These are phyloP conservation scores for Pythium phragmitis DNA, from an alignment of 352 stramenopile species.

Conservation along the genomic window DNA sequence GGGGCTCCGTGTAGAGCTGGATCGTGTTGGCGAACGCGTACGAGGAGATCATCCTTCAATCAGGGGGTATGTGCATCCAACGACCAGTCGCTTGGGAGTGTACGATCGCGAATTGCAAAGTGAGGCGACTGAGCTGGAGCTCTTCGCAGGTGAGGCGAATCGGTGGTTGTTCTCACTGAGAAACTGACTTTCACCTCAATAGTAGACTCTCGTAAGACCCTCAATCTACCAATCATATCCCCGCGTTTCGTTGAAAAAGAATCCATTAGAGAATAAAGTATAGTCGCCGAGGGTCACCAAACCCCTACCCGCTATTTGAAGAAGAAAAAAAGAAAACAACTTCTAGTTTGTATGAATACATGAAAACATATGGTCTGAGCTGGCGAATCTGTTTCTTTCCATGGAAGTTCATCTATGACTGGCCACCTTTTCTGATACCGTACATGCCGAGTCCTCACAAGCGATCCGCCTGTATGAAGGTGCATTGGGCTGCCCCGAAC, in stretches of 20 bases:
- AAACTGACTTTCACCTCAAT: slow-evolving; percentile 5
- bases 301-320: slow-evolving; percentile 18
- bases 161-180: not conserved
- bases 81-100: slow-evolving; percentile 1
- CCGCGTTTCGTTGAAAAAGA: slow-evolving; percentile 15
- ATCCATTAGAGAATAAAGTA: slow-evolving; percentile 28
- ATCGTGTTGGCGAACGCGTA: slow-evolving; percentile 25
- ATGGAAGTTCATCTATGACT: slow-evolving; percentile 3
- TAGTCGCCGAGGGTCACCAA: not conserved
- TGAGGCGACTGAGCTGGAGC: not conserved
- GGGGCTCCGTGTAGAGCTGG: slow-evolving; percentile 24
- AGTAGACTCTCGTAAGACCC: not conserved
- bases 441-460: too few relatives aligned
- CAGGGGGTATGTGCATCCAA: not conserved
- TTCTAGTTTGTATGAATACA: slow-evolving; percentile 17
- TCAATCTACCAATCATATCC: slow-evolving; percentile 12
- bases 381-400: slow-evolving; percentile 8
- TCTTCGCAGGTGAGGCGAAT: not conserved
- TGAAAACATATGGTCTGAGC: not conserved
- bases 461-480: too few relatives aligned
- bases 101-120: slow-evolving; percentile 1
- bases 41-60: slow-evolving; percentile 20
- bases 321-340: slow-evolving; percentile 28
- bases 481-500: too few relatives aligned
- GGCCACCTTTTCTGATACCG: too few relatives aligned